A percentile compares a stretch with the other conserved stretches of the same genome.
Conservation (phyloP, 2,329 filamentous ascomycete genomes). For the Phyllosticta citriasiana region DNA sequence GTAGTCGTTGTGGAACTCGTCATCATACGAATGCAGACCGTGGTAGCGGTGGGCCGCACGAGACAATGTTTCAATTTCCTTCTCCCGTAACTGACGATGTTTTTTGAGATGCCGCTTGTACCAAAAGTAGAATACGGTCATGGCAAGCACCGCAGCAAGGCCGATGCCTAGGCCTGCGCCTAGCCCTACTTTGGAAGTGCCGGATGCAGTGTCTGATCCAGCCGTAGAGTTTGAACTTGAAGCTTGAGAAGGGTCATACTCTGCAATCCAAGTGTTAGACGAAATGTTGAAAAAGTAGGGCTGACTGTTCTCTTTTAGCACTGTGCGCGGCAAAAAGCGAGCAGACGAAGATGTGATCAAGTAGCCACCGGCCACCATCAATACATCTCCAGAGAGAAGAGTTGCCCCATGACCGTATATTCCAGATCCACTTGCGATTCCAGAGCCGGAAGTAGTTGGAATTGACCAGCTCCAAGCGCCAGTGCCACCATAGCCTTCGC, state of each 20-base stretch:
- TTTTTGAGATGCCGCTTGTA: constrained; percentile 32
- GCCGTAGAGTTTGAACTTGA: background rate
- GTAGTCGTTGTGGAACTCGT: background rate
- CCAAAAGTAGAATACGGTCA: constrained; percentile 39
- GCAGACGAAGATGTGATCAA: constrained; percentile 33
- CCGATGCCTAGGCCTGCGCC: constrained; percentile 36
- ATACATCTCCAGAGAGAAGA: constrained; percentile 51
- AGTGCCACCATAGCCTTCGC: constrained; percentile 55
- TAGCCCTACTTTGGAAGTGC: constrained; percentile 35
- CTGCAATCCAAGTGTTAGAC: constrained; percentile 47
- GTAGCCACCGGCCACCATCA: constrained; percentile 54
- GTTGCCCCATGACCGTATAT: constrained; percentile 52
- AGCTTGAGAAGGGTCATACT: constrained; percentile 40
- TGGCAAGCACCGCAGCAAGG: constrained; percentile 29
- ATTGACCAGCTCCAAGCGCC: constrained; percentile 61
- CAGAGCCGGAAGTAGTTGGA: constrained; percentile 41
- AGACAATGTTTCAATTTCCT: constrained; percentile 44
- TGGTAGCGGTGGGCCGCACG: constrained; percentile 37
- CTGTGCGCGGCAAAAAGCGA: constrained; percentile 28
- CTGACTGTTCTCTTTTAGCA: constrained; percentile 31
- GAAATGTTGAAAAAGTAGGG: constrained; percentile 52
- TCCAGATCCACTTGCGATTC: constrained; percentile 35
- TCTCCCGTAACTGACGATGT: constrained; percentile 39
- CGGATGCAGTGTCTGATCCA: constrained; percentile 12
- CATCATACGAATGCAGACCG: background rate